A percentile compares a stretch with the other conserved stretches of the same genome.
Conservation (phyloP, 208 protist species). For the Jaenimonas drosophilae region DNA sequence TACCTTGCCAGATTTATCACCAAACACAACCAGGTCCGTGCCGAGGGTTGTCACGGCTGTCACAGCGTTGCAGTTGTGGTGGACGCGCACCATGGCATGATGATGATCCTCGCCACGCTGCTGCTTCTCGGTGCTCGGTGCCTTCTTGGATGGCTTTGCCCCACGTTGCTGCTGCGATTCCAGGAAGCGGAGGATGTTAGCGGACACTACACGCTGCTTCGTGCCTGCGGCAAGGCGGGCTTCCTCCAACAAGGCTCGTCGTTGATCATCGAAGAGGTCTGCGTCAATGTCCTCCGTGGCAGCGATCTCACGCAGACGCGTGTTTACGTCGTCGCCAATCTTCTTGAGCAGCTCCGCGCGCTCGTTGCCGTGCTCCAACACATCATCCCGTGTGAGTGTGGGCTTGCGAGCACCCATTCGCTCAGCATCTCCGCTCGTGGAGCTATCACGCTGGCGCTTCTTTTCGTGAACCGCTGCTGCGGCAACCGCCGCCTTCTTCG, state of each 20-base stretch:
- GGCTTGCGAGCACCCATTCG: neutral
- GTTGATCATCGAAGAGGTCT: slow-evolving; percentile 61
- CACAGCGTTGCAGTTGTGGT: slow-evolving; percentile 81
- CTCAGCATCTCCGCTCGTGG: neutral
- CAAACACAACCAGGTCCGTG: slow-evolving; percentile 48
- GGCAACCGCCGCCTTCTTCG: slow-evolving; percentile 27
- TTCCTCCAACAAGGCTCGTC: slow-evolving; percentile 68
- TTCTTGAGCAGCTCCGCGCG: slow-evolving; percentile 30
- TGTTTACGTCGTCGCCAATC: slow-evolving; percentile 81
- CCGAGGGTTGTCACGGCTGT: slow-evolving; percentile 71
- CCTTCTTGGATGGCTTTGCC: neutral
- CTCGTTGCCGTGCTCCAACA: slow-evolving; percentile 6
- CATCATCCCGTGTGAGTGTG: slow-evolving; percentile 14
- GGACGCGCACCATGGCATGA: slow-evolving; percentile 52
- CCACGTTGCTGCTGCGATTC: slow-evolving; percentile 4
- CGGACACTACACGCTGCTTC: slow-evolving; percentile 51
- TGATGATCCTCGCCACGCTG: too few relatives aligned
- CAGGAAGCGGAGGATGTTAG: slow-evolving; percentile 28
- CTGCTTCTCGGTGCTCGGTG: slow-evolving; percentile 1
- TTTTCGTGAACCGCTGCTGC: neutral
- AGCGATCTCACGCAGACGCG: slow-evolving; percentile 40
- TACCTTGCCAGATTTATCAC: slow-evolving; percentile 82
- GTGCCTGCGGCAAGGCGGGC: slow-evolving; percentile 63
- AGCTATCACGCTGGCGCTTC: neutral
- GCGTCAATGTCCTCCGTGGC: slow-evolving; percentile 50